Evolutionary conservation across 345 rosid species (phyloP).

Genomic region (Melaleuca quinquenervia): DNA sequence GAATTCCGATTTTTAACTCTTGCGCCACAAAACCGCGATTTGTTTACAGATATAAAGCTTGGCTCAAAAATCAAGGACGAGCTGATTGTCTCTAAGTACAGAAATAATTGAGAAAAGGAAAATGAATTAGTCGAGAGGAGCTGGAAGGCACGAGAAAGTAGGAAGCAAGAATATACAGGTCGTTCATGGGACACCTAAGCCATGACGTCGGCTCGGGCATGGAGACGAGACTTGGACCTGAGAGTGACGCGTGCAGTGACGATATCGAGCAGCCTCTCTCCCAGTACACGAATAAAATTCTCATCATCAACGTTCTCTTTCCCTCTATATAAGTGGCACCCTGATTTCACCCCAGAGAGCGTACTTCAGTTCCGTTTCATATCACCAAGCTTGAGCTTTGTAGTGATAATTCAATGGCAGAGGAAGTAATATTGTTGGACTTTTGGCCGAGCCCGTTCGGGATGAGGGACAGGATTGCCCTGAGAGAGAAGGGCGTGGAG

Average conservation of each 20-base stretch:
- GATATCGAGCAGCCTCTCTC: background rate
- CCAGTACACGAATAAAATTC: background rate
- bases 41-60: background rate
- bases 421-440: slow-evolving; percentile 3
- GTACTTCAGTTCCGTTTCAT: background rate
- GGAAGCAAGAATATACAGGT: background rate
- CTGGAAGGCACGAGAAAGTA: background rate
- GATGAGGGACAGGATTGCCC: slow-evolving; percentile 7
- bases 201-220: too few relatives aligned
- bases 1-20: background rate
- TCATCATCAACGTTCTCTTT: background rate
- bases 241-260: background rate
- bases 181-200: too few relatives aligned
- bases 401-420: background rate
- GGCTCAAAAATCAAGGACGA: background rate
- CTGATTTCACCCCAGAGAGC: background rate
- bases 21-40: background rate
- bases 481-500: slow-evolving; percentile 4
- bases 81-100: background rate
- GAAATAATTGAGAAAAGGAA: background rate
- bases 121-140: background rate
- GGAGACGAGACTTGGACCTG: background rate
- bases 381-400: background rate
- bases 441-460: slow-evolving; percentile 9
- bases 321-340: background rate